Conservation (phyloP, 768 basidiomycete genomes). For the Sarcomyxa edulis region DNA sequence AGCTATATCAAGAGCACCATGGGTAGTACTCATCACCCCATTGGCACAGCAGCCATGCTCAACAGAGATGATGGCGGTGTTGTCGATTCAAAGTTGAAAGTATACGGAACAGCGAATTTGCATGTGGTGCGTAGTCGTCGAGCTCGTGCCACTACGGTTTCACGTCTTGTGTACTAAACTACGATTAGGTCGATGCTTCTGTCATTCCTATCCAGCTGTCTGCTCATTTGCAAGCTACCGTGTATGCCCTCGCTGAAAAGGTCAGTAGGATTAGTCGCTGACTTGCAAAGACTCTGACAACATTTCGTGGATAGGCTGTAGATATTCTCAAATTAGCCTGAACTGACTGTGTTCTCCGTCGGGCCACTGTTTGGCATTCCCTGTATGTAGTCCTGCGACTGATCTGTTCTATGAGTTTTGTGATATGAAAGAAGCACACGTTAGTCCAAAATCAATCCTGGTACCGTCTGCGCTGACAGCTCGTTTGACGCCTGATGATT, state of each 20-base stretch:
- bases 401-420: too few relatives aligned
- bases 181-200: constrained; percentile 9
- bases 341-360: too few relatives aligned
- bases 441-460: too few relatives aligned
- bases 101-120: constrained; percentile 15
- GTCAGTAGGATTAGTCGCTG: too few relatives aligned
- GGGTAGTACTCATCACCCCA: constrained; percentile 12
- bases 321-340: too few relatives aligned
- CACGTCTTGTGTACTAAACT: neutral
- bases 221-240: constrained; percentile 9
- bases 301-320: too few relatives aligned
- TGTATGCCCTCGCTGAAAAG: constrained; percentile 12
- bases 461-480: too few relatives aligned
- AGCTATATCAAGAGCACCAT: constrained; percentile 9
- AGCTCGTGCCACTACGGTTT: neutral
- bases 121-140: constrained; percentile 11
- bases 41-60: constrained; percentile 24
- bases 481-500: too few relatives aligned
- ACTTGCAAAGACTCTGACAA: too few relatives aligned
- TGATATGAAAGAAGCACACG: too few relatives aligned
- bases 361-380: too few relatives aligned
- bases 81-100: constrained; percentile 13
- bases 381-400: too few relatives aligned
- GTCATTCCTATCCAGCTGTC: constrained; percentile 10
- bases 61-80: constrained; percentile 20